These are phyloP conservation scores for Globisporangium rhizosaccharum DNA, from an alignment of 352 stramenopile genomes.

Conservation along the genomic window DNA sequence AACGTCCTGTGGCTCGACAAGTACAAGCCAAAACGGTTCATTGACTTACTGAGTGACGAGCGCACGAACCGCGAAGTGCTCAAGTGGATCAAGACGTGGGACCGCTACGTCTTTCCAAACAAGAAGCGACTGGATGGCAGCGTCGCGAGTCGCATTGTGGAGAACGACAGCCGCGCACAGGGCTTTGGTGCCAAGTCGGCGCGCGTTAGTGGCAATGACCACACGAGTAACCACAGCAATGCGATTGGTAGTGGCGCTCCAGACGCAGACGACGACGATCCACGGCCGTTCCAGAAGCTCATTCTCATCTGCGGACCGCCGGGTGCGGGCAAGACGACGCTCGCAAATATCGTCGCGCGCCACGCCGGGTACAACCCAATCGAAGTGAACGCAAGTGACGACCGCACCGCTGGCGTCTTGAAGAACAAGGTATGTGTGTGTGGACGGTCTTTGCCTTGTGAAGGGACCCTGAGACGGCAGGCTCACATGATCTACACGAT, in stretches of 20 bases:
- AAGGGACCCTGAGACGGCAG: neutral
- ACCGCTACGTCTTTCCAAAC: slow-evolving; percentile 91
- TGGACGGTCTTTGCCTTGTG: no score
- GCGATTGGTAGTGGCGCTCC: slow-evolving; percentile 1
- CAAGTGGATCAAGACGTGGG: slow-evolving; percentile 93
- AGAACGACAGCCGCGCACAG: neutral
- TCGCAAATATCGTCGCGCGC: slow-evolving; percentile 94
- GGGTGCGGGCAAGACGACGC: slow-evolving; percentile 94
- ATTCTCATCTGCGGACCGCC: slow-evolving; percentile 95
- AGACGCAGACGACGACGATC: slow-evolving; percentile 23
- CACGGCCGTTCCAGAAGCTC: slow-evolving; percentile 71
- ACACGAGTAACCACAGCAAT: slow-evolving; percentile 5
- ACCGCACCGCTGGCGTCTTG: slow-evolving; percentile 90
- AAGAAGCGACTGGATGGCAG: slow-evolving; percentile 29
- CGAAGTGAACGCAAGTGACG: slow-evolving; percentile 98
- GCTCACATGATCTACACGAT: neutral
- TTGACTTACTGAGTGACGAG: slow-evolving; percentile 95
- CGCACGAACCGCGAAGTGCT: slow-evolving; percentile 96
- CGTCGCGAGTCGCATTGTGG: neutral
- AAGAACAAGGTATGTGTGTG: slow-evolving; percentile 74
- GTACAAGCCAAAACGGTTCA: slow-evolving; percentile 92
- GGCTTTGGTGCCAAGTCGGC: neutral
- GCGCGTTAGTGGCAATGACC: neutral
- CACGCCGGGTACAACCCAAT: slow-evolving; percentile 96
- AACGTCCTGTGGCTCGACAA: slow-evolving; percentile 94